Evolutionary conservation across 306 rosid genomes (phyloP), one percentile per base, ranked within the genome.

Genomic region (Acacia melanoxylon): DNA sequence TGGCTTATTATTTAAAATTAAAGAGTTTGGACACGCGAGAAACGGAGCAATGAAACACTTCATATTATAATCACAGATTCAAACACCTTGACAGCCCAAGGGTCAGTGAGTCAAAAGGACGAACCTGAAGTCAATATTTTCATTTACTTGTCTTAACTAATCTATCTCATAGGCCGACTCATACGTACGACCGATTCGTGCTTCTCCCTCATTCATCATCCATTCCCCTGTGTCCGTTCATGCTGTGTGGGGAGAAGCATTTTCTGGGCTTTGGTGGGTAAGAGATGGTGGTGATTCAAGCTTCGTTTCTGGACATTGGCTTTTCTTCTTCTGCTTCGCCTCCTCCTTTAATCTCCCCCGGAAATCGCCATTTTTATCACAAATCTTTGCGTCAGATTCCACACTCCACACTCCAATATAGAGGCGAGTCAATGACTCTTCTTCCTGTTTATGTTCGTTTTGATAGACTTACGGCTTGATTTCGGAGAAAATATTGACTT

Each of bases 261-360:
- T 46, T 16, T 10, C 3, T 10, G 5, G 19, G 52, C 11, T 9
- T 22, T 20, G 67, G 35, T 6, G 45, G 65, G 35, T 3, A 12
- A 78, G 81, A 33, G 75, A 85, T 85, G 88, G 78, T 42, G 11
- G 77, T 41, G 56, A 70, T 54, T 78, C 83, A 42, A 37, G 59
- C 75, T 77, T 42, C 76, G 29, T 42, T 19, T 11, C 0, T 46
- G 54, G 22, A 4, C 19, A 1, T 22, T 65, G 42, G 71, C 5
- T 33, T 62, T 49, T 49, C 70, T 70, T 45, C n/a, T 37, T 37
- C 49, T 42, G n/a, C 49, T 22, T 49, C 54, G 37, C 4, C 12
- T 45, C 22, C 67, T 13, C 42, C 46, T 35, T 40, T 24, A 1
- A 4, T 67, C 1, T 65, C 76, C 19, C 77, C 85, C 48, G 15